A percentile compares a stretch with the other conserved stretches of the same genome.
phyloP scores from a whole-genome alignment of 1,139 yeast genomes.

The Pichia sp. region DNA sequence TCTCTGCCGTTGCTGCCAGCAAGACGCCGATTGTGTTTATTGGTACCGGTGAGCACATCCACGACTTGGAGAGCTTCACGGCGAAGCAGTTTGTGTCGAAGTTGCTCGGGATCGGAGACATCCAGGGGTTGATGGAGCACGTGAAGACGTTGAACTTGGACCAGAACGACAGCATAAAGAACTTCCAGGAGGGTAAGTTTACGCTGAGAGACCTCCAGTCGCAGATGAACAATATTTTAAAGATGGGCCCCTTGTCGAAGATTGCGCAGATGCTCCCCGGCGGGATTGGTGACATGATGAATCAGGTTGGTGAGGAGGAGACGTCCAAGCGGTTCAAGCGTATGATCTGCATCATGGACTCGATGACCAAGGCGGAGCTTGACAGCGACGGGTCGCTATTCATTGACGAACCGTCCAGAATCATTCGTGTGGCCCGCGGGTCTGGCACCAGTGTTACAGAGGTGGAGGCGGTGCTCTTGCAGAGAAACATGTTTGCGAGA shows the following conservation, averaged over 20 bases:
- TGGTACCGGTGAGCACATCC: conserved; percentile 97
- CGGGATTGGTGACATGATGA: conserved; percentile 79
- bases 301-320: conserved; percentile 88
- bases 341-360: conserved; percentile 91
- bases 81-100: conserved; percentile 88
- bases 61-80: conserved; percentile 86
- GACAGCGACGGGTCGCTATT: conserved; percentile 87
- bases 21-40: conserved; percentile 93
- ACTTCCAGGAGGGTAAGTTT: conserved; percentile 91
- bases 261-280: conserved; percentile 96
- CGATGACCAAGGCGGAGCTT: conserved; percentile 90
- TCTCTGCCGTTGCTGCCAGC: conserved; percentile 97
- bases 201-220: conserved; percentile 89
- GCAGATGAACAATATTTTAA: conserved; percentile 91
- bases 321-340: conserved; percentile 74
- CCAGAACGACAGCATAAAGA: conserved; percentile 88
- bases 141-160: conserved; percentile 85
- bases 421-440: conserved; percentile 91
- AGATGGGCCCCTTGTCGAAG: conserved; percentile 93
- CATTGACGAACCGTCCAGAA: conserved; percentile 75
- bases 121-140: conserved; percentile 90
- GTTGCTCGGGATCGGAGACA: conserved; percentile 90
- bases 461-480: conserved; percentile 88
- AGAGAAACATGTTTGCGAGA: conserved; percentile 90
- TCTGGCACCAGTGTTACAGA: conserved; percentile 92